These are phyloP conservation scores for Ascocoryne sarcoides DNA, from an alignment of 2,329 filamentous ascomycete genomes.

Conservation along the genomic window DNA sequence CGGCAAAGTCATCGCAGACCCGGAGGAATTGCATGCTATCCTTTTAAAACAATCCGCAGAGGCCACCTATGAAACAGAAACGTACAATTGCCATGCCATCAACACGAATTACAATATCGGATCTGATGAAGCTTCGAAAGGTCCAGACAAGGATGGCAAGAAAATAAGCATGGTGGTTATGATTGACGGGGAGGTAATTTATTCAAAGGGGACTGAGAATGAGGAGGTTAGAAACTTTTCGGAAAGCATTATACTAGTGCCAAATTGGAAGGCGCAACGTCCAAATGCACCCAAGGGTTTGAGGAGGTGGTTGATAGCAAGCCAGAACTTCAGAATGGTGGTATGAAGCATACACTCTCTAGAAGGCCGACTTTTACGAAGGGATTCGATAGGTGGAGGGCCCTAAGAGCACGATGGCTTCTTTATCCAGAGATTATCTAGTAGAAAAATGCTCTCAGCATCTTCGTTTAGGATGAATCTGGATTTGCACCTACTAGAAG, in stretches of 20 bases:
- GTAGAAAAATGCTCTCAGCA: too few relatives aligned
- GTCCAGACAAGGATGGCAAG: conserved; percentile 39
- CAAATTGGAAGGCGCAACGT: conserved; percentile 55
- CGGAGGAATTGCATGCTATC: conserved; percentile 56
- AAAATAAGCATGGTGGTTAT: conserved; percentile 66
- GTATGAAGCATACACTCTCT: too few relatives aligned
- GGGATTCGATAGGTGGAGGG: too few relatives aligned
- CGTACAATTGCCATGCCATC: conserved; percentile 68
- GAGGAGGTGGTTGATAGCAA: conserved; percentile 58
- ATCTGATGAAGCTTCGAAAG: conserved; percentile 38
- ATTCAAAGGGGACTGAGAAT: conserved; percentile 45
- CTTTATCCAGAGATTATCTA: too few relatives aligned
- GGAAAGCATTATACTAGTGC: conserved; percentile 74
- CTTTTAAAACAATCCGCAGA: conserved; percentile 55
- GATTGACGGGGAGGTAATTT: conserved; percentile 63
- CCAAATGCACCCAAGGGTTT: conserved; percentile 44
- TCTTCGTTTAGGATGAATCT: too few relatives aligned
- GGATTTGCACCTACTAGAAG: too few relatives aligned
- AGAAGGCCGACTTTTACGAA: too few relatives aligned
- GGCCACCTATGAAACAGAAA: conserved; percentile 64
- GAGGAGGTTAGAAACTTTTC: conserved; percentile 62
- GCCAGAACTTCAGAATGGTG: conserved; percentile 57
- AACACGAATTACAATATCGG: conserved; percentile 57
- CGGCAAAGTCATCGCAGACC: conserved; percentile 56
- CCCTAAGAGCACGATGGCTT: too few relatives aligned